A percentile compares a stretch with the other conserved stretches of the same genome.
phyloP scores from a whole-genome alignment of 2,329 filamentous ascomycete genomes.

The Trichoderma breve region DNA sequence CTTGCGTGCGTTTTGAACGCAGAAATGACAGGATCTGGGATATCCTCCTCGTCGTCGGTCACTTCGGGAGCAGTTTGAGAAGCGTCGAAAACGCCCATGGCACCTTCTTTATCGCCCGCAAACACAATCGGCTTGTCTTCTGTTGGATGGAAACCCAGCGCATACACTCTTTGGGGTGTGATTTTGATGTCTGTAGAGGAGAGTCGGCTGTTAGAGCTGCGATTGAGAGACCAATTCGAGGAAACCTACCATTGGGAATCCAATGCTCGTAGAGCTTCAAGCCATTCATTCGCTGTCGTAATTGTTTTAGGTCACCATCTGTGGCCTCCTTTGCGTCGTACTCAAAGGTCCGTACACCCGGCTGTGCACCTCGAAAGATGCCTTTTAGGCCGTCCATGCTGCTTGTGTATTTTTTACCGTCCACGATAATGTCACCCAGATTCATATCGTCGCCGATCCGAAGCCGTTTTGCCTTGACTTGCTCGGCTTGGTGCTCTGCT shows the following conservation, averaged over 20 bases:
- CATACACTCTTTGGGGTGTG: constrained; percentile 82
- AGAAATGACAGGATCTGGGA: constrained; percentile 73
- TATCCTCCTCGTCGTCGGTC: constrained; percentile 67
- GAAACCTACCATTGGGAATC: constrained; percentile 67
- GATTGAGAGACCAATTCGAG: not conserved
- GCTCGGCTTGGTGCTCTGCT: constrained; percentile 39
- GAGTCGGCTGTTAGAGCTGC: not conserved
- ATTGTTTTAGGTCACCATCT: constrained; percentile 68
- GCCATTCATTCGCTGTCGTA: constrained; percentile 74
- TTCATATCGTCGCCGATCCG: constrained; percentile 59
- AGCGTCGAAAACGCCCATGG: constrained; percentile 86
- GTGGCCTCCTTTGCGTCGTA: constrained; percentile 78
- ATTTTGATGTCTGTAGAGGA: constrained; percentile 73
- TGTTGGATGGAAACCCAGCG: constrained; percentile 84
- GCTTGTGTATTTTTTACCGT: constrained; percentile 72
- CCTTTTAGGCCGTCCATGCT: constrained; percentile 62
- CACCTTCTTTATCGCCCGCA: constrained; percentile 90
- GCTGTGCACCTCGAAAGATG: constrained; percentile 66
- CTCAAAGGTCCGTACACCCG: constrained; percentile 83
- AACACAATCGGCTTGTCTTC: constrained; percentile 84
- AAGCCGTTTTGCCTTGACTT: constrained; percentile 56
- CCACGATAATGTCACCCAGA: constrained; percentile 74
- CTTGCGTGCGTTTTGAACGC: constrained; percentile 87
- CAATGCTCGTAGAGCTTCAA: constrained; percentile 81
- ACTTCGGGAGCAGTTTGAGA: constrained; percentile 64